Conservation (phyloP, 345 rosid species). For the Corchorus olitorius region DNA sequence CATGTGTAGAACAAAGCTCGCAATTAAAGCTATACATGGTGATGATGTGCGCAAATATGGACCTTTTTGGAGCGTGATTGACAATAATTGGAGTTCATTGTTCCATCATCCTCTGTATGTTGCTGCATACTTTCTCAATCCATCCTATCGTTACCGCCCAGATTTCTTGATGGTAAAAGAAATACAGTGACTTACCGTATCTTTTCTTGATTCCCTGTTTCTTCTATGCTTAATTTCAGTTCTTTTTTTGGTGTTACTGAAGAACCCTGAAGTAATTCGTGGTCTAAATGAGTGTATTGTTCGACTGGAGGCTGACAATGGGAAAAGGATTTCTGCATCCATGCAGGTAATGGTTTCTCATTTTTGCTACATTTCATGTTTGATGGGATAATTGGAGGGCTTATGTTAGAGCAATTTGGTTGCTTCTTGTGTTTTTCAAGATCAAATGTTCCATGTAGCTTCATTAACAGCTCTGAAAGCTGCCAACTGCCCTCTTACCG, state of each 20-base stretch:
- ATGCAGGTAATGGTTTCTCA: conserved; percentile 67
- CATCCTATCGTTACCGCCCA: conserved; percentile 69
- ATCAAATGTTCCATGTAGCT: conserved; percentile 3
- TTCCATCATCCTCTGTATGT: conserved; percentile 83
- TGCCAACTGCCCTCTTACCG: background rate
- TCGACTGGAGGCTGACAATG: conserved; percentile 76
- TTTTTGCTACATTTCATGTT: conserved; percentile 6
- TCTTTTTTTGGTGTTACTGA: conserved; percentile 23
- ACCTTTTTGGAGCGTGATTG: conserved; percentile 83
- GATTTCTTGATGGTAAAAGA: conserved; percentile 70
- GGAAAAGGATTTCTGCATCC: conserved; percentile 75
- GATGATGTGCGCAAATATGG: conserved; percentile 68
- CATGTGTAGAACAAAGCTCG: conserved; percentile 62
- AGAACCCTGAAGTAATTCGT: conserved; percentile 81
- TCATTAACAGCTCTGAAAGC: background rate
- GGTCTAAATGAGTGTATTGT: conserved; percentile 90
- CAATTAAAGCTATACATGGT: conserved; percentile 56
- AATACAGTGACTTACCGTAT: background rate
- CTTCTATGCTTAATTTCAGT: conserved; percentile 11
- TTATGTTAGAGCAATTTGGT: background rate
- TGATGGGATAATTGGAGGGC: background rate
- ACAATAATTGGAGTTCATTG: conserved; percentile 68
- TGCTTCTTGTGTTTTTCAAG: conserved; percentile 16
- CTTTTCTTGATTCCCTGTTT: background rate
- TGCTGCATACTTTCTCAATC: conserved; percentile 94